Base-by-base conservation (phyloP, 495 filamentous ascomycete species). In the Glutinoglossum americanum region DNA sequence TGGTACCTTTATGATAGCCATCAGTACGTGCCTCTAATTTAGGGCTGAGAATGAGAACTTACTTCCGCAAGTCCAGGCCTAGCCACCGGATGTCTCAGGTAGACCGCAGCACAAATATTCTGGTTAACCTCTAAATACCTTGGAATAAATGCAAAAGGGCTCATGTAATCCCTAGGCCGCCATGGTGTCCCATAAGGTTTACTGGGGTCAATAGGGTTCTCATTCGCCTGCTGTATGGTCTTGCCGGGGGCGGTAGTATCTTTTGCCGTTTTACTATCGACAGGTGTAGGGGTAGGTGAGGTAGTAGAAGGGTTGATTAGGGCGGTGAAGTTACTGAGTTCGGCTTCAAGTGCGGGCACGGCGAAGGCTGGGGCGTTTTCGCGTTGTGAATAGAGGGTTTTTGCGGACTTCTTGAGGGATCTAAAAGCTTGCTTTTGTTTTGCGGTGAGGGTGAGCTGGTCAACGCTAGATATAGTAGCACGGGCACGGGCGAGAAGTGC, bases 41-140 rank as follows among this genome's bases (percentile, higher is more conserved):
- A 25, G 8, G 28, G 26, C 30, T 13, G 3, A 27, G 49, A 53
- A 1, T 17, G 13, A 13, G 4, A 41, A 53, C 49, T 53, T 17
- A 51, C 89, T 71, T 98, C 92, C 25, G 84, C 81, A 57, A 72
- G 65, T n/a, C 93, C 89, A 10, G 84, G 83, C 23, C 87, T 74
- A n/a, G 86, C 93, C 51, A 96, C 93, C 2, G 92, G 93, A 72
- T 97, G 89, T 60, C 92, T 78, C 60, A 98, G 70, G 71, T 97
- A 98, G 44, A 98, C 90, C 21, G 92, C 92, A 17, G 88, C 80
- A 71, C 92, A 97, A 63, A 95, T 84, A 63, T 85, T 88, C 66
- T 90, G 89, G 73, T 96, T 95, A 64, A 98, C 92, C 72, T 98
- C 92, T 59, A 98, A 77, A 71, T 94, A 98, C 59, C 85, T 75